Evolutionary conservation across 495 filamentous ascomycete species (phyloP).

Genomic region (Margaritispora aquatica): DNA sequence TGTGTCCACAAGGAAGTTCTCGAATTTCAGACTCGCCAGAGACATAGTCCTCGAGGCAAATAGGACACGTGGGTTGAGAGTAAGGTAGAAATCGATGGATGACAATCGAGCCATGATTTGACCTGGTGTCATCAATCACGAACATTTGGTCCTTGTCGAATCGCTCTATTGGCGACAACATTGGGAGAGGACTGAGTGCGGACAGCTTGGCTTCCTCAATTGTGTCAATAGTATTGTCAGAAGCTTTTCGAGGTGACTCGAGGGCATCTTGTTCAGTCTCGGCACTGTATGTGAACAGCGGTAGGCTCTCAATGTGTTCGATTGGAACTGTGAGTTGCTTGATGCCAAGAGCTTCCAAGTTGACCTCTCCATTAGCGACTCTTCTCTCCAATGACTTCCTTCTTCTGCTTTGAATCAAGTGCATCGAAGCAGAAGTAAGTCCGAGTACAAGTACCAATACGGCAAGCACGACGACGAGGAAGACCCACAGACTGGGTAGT

Average conservation of each 20-base stretch:
- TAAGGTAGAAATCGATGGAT: slow-evolving; percentile 34
- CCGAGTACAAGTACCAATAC: slow-evolving; percentile 61
- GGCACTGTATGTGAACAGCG: slow-evolving; percentile 61
- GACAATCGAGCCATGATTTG: slow-evolving; percentile 5
- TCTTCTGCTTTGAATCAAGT: slow-evolving; percentile 60
- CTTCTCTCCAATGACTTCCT: slow-evolving; percentile 59
- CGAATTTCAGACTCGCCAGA: slow-evolving; percentile 62
- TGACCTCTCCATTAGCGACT: slow-evolving; percentile 67
- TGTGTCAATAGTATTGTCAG: slow-evolving; percentile 14
- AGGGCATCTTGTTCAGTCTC: slow-evolving; percentile 11
- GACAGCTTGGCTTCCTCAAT: slow-evolving; percentile 18
- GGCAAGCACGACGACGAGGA: slow-evolving; percentile 72
- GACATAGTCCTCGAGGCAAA: slow-evolving; percentile 79
- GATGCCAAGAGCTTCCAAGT: slow-evolving; percentile 75
- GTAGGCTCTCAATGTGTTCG: slow-evolving; percentile 61
- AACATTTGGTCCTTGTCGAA: slow-evolving; percentile 13
- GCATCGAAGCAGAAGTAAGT: slow-evolving; percentile 63
- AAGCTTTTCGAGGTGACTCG: slow-evolving; percentile 16
- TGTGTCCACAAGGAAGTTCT: slow-evolving; percentile 81
- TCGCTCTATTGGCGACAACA: not conserved
- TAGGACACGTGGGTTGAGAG: slow-evolving; percentile 70
- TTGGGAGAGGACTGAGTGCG: slow-evolving; percentile 22
- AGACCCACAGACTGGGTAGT: slow-evolving; percentile 73
- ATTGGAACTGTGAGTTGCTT: slow-evolving; percentile 65
- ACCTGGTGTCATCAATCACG: slow-evolving; percentile 1